Evolutionary conservation across 1,139 yeast genomes (phyloP).

Genomic region (Kurtzmaniella quercitrusa): DNA sequence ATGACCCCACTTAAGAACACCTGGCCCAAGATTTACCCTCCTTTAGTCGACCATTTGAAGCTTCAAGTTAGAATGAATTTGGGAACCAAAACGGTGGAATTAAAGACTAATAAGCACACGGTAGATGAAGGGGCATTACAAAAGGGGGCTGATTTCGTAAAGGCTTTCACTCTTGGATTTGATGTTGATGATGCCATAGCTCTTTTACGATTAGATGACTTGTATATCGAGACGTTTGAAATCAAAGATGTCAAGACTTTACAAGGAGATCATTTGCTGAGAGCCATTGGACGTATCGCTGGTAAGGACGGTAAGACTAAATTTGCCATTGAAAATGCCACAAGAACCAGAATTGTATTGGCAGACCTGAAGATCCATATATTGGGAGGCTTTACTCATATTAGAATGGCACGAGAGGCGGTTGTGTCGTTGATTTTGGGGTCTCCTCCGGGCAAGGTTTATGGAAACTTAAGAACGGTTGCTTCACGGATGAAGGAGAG

Average conservation of each 20-base stretch:
- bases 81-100: slow-evolving; percentile 77
- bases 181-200: slow-evolving; percentile 98
- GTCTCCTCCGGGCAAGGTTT: slow-evolving; percentile 97
- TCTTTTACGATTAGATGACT: slow-evolving; percentile 84
- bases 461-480: slow-evolving; percentile 93
- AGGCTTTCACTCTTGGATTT: slow-evolving; percentile 92
- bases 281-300: slow-evolving; percentile 99
- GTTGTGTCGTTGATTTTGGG: slow-evolving; percentile 93
- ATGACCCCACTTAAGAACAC: slow-evolving; percentile 85
- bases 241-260: slow-evolving; percentile 94
- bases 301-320: slow-evolving; percentile 99
- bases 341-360: slow-evolving; percentile 93
- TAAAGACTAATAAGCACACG: slow-evolving; percentile 75
- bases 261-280: slow-evolving; percentile 91
- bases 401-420: slow-evolving; percentile 95
- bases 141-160: slow-evolving; percentile 94
- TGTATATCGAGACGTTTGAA: slow-evolving; percentile 95
- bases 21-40: slow-evolving; percentile 95
- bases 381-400: slow-evolving; percentile 94
- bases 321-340: slow-evolving; percentile 96
- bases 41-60: slow-evolving; percentile 89
- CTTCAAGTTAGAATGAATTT: slow-evolving; percentile 95
- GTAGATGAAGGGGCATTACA: slow-evolving; percentile 93
- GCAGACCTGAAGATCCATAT: slow-evolving; percentile 97
- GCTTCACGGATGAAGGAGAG: slow-evolving; percentile 97